These are phyloP conservation scores for Penicillium sp. DNA, from an alignment of 2,329 filamentous ascomycete genomes.

Conservation along the genomic window DNA sequence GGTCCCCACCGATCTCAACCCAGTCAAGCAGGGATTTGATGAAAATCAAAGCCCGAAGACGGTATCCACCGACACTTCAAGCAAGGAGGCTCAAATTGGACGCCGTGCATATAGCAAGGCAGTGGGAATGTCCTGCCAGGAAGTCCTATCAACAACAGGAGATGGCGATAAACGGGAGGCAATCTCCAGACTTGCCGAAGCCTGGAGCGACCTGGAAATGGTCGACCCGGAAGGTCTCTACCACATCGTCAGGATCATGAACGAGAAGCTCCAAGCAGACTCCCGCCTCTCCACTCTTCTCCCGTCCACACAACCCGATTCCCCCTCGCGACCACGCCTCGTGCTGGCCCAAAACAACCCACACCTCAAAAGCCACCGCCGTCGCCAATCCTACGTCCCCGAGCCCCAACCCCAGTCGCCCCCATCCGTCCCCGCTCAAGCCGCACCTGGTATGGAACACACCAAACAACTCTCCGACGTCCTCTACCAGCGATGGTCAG, in stretches of 20 bases:
- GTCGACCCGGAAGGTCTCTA: slow-evolving; percentile 89
- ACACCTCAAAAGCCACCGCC: slow-evolving; percentile 75
- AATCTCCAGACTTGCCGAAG: slow-evolving; percentile 77
- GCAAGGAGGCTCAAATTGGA: slow-evolving; percentile 81
- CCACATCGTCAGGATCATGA: slow-evolving; percentile 74
- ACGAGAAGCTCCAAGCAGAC: slow-evolving; percentile 65
- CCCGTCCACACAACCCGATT: slow-evolving; percentile 38
- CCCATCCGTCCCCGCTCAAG: slow-evolving; percentile 52
- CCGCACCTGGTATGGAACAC: slow-evolving; percentile 81
- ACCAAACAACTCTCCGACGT: slow-evolving; percentile 85
- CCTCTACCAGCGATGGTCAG: slow-evolving; percentile 85
- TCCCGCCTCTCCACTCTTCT: slow-evolving; percentile 42
- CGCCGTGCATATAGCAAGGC: slow-evolving; percentile 77
- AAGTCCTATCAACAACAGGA: slow-evolving; percentile 78
- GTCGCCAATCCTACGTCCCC: slow-evolving; percentile 54
- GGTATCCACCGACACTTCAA: slow-evolving; percentile 40
- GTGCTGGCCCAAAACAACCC: slow-evolving; percentile 79
- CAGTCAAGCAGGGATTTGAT: slow-evolving; percentile 33
- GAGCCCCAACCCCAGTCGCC: slow-evolving; percentile 42
- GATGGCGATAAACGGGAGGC: slow-evolving; percentile 75
- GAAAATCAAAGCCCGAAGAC: slow-evolving; percentile 44
- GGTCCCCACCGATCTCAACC: slow-evolving; percentile 40
- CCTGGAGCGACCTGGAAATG: slow-evolving; percentile 79
- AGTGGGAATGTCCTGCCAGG: slow-evolving; percentile 78
- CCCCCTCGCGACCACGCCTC: slow-evolving; percentile 61